phyloP scores from a whole-genome alignment of 140 eudicot genomes.

The Erigeron philadelphicus region DNA sequence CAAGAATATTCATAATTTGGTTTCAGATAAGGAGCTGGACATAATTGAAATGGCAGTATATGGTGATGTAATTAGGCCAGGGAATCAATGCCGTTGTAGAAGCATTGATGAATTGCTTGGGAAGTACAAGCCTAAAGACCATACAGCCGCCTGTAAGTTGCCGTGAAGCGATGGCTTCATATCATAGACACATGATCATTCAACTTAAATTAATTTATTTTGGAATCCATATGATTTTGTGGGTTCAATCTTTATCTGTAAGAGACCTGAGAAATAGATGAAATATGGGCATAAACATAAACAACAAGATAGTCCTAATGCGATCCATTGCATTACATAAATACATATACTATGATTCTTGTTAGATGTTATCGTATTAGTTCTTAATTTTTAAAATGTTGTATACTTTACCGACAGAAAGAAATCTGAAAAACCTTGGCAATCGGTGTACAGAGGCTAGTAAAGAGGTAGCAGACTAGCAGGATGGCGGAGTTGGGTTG shows the following conservation, averaged over 20 bases:
- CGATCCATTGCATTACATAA: neutral
- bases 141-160: conserved; percentile 61
- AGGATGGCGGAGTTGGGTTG: neutral
- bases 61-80: conserved; percentile 91
- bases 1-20: neutral
- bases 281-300: neutral
- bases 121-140: conserved; percentile 63
- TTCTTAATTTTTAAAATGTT: neutral
- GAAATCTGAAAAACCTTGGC: neutral
- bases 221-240: neutral
- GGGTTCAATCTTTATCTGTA: neutral
- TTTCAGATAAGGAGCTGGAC: conserved; percentile 82
- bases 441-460: neutral
- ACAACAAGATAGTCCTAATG: neutral
- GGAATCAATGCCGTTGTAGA: conserved; percentile 87
- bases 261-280: neutral
- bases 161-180: conserved; percentile 34
- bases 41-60: conserved; percentile 94
- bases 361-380: neutral
- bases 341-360: neutral
- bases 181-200: neutral
- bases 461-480: neutral
- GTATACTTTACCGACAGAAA: neutral
- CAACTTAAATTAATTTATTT: neutral
- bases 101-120: conserved; percentile 89